Evolutionary conservation across 108 stramenopile species (phyloP), one percentile per base, ranked within the genome.

Genomic region (Stephanodiscus minutulus): DNA sequence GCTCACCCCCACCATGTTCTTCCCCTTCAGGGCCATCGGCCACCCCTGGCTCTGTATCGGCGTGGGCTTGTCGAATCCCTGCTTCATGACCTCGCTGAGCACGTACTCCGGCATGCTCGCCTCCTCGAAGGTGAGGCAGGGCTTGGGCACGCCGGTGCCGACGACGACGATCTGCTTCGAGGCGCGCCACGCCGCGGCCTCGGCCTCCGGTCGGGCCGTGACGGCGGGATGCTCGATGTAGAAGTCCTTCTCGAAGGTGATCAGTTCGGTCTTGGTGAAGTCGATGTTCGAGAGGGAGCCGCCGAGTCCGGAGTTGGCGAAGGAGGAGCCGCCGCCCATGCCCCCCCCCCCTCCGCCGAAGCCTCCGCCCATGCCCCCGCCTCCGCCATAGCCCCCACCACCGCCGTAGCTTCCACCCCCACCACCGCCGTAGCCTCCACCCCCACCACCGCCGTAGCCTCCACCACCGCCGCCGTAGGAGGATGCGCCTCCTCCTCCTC

Each of bases 171-270:
- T 98, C 61, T 87, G 82, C 60, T 97, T 88, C 52, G 88, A 83
- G 9, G 86, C 79, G 44, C 99, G 83, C 97, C 97, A 99, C 1
- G 74, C 86, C 7, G 85, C 84, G 0, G 96, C 91, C 67, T 97
- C 97, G 13, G 72, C 61, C 1, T 96, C 95, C 21, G 90, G 70
- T 28, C 98, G 87, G 2, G 74, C 71, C n/a, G 90, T 85, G 8
- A 99, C 98, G 60, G 91, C 96, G 7, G 99, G 99, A 83, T 99
- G 99, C 77, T 99, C 98, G 49, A 98, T 96, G 95, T 99, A 98
- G 69, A 99, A 98, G 68, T 98, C 94, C 78, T 98, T 98, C 77
- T 98, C 98, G 68, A 99, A 99, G 18, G 84, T 82, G 24, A 96
- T 93, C 2, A 98, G 88, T 48, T 93, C 71, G 53, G 82, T 68